Evolutionary conservation across 2,329 filamentous ascomycete species (phyloP).

Genomic region (Phaeosphaeriaceae sp.): DNA sequence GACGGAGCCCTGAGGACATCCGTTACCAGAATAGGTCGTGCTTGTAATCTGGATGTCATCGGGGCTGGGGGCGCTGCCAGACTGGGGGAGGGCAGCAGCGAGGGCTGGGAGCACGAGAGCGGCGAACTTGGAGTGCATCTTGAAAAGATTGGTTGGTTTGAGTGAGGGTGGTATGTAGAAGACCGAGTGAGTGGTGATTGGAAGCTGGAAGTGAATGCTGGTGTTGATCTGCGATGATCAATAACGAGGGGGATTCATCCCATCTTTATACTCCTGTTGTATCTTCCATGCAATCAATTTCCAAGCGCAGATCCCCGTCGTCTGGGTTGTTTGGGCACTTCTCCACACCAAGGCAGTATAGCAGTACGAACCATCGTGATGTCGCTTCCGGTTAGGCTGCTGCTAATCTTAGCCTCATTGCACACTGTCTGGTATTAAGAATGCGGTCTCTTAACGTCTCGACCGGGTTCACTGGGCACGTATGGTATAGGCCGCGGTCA

Average conservation of each 20-base stretch:
- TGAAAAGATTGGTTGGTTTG: constrained; percentile 8
- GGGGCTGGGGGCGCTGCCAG: constrained; percentile 27
- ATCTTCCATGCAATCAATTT: constrained; percentile 1
- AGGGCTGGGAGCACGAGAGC: constrained; percentile 36
- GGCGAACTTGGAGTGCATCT: constrained; percentile 41
- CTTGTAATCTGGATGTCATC: constrained; percentile 35
- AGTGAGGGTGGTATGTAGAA: constrained; percentile 3
- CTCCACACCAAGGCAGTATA: constrained; percentile 17
- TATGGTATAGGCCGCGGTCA: constrained; percentile 17
- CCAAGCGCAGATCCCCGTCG: constrained; percentile 1
- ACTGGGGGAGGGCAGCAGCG: constrained; percentile 34
- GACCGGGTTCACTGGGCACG: constrained; percentile 17
- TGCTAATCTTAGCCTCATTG: constrained; percentile 34
- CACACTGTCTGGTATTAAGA: constrained; percentile 25
- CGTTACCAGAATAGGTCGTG: constrained; percentile 42
- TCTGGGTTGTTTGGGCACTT: constrained; percentile 23
- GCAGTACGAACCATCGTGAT: constrained; percentile 22
- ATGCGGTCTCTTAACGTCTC: constrained; percentile 21
- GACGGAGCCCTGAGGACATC: constrained; percentile 44
- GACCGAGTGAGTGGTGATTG: constrained; percentile 9
- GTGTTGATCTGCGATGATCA: constrained; percentile 36
- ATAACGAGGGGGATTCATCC: constrained; percentile 13
- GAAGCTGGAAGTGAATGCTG: constrained; percentile 28
- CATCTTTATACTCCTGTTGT: constrained; percentile 33
- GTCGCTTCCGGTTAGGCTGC: constrained; percentile 20